Conservation (phyloP, 768 basidiomycete species). For the Hygrophorus pudorinus region DNA sequence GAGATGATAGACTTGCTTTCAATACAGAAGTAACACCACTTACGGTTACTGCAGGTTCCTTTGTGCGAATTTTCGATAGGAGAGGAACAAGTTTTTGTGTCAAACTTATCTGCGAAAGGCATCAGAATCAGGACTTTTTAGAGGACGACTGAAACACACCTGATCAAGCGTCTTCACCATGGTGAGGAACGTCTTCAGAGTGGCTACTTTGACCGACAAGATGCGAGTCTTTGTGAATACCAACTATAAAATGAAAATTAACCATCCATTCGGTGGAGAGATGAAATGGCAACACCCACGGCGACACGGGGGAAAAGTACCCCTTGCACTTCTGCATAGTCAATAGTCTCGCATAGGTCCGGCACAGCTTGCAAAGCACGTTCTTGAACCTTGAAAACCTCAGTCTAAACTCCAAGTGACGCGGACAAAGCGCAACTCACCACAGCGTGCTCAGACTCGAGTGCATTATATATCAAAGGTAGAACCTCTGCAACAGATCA, state of each 20-base stretch:
- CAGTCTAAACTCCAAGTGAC: background rate
- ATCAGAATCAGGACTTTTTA: background rate
- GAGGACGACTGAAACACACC: constrained; percentile 24
- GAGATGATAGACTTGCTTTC: background rate
- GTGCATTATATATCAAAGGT: constrained; percentile 88
- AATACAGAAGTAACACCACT: constrained; percentile 9
- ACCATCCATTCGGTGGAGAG: background rate
- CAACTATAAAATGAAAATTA: constrained; percentile 35
- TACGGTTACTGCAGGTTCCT: constrained; percentile 93
- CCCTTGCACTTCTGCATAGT: constrained; percentile 90
- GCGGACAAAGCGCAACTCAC: constrained; percentile 28
- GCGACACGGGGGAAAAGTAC: constrained; percentile 88
- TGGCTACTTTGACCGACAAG: constrained; percentile 85
- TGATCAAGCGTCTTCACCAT: constrained; percentile 91
- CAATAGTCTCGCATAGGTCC: constrained; percentile 82
- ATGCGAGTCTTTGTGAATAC: constrained; percentile 91
- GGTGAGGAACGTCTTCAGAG: constrained; percentile 67
- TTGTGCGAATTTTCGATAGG: constrained; percentile 89
- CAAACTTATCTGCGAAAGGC: constrained; percentile 49
- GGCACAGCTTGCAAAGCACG: constrained; percentile 79
- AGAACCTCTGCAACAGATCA: constrained; percentile 65
- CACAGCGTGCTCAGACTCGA: constrained; percentile 89
- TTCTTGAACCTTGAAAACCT: constrained; percentile 67
- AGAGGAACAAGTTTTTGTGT: constrained; percentile 95
- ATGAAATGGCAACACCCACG: constrained; percentile 33